Conservation (phyloP, 768 basidiomycete genomes). For the Auricularia auricula-judae region DNA sequence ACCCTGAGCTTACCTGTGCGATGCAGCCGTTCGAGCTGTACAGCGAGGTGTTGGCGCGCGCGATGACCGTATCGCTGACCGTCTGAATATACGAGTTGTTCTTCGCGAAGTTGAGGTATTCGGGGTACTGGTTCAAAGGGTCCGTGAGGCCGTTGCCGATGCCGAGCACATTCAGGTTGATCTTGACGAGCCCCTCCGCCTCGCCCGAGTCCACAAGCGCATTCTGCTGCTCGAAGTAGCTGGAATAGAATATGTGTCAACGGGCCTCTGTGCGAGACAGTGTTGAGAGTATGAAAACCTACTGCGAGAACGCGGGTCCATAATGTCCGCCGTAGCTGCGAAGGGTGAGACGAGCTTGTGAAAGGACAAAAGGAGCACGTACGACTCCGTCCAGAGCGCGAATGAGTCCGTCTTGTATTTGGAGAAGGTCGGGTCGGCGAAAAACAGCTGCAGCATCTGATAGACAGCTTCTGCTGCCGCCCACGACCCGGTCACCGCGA, state of each 20-base stretch:
- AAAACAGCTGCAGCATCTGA: conserved; percentile 42
- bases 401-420: conserved; percentile 34
- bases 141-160: conserved; percentile 50
- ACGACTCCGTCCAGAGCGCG: conserved; percentile 56
- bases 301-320: conserved; percentile 25
- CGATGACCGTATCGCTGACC: conserved; percentile 32
- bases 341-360: background rate
- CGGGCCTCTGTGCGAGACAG: background rate
- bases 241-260: conserved; percentile 1
- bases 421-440: conserved; percentile 42
- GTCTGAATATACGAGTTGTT: conserved; percentile 48
- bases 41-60: conserved; percentile 33
- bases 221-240: conserved; percentile 49
- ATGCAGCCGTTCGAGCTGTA: conserved; percentile 35
- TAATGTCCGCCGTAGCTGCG: conserved; percentile 29
- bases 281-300: no score
- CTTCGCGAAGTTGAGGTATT: conserved; percentile 43
- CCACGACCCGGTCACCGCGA: conserved; percentile 38
- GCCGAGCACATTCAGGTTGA: conserved; percentile 54
- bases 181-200: conserved; percentile 27
- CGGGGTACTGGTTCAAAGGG: conserved; percentile 42
- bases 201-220: conserved; percentile 38
- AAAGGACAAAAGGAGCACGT: conserved; percentile 1
- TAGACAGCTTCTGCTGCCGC: conserved; percentile 44
- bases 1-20: conserved; percentile 26